Percentiles rank a stretch among this genome's conserved stretches.
phyloP scores from a whole-genome alignment of 371 early-diverging fungal genomes.

The Circinella umbellata region DNA sequence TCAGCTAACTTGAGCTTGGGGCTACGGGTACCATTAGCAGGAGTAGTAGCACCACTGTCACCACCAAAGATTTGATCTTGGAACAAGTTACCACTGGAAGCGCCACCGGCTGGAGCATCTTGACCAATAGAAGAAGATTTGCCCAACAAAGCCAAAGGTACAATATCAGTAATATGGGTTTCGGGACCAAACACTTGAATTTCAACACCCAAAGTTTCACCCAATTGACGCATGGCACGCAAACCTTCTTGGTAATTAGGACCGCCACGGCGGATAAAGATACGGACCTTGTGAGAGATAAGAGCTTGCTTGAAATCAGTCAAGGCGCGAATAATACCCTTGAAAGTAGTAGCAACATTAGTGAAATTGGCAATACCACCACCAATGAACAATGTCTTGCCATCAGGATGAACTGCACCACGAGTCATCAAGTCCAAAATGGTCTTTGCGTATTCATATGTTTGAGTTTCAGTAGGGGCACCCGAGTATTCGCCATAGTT shows the following conservation, averaged over 20 bases:
- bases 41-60: constrained; percentile 34
- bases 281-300: constrained; percentile 86
- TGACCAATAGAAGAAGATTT: constrained; percentile 41
- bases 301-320: constrained; percentile 88
- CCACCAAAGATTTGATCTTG: constrained; percentile 68
- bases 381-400: constrained; percentile 96
- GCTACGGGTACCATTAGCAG: constrained; percentile 34
- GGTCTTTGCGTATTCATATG: constrained; percentile 98
- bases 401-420: constrained; percentile 78
- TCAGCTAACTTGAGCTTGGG: constrained; percentile 42
- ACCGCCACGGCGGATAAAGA: constrained; percentile 97
- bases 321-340: constrained; percentile 96
- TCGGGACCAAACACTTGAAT: constrained; percentile 97
- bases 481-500: constrained; percentile 99
- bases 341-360: constrained; percentile 98
- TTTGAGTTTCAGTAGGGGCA: constrained; percentile 97
- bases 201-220: constrained; percentile 90
- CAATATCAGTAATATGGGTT: constrained; percentile 97
- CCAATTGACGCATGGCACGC: constrained; percentile 91
- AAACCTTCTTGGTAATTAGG: constrained; percentile 99
- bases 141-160: constrained; percentile 88
- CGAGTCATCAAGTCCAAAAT: constrained; percentile 98
- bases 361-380: constrained; percentile 99
- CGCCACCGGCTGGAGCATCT: constrained; percentile 29
- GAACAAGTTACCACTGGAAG: constrained; percentile 68